Base-by-base conservation (phyloP, 345 rosid species). In the Corchorus olitorius region DNA sequence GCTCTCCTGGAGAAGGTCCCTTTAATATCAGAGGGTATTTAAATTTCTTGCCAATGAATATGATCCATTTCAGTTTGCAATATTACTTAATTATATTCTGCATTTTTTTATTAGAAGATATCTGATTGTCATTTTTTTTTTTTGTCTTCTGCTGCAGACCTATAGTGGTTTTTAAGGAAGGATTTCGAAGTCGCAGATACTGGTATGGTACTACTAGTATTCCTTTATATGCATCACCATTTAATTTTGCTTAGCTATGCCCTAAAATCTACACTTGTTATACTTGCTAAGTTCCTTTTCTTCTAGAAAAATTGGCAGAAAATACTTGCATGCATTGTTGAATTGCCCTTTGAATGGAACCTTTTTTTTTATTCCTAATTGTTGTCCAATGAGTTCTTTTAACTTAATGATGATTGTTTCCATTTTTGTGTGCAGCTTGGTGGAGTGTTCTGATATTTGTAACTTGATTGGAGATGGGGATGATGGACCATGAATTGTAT, bases 401-500 rank as follows among this genome's bases (percentile, higher is more conserved):
- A 49, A 56, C 35, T n/a, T 61, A 35, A 35, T 43, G 73, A 33
- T 8, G 45, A 34, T 45, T 71, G 15, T 27, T 63, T 8, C 27
- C 27, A 15, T 33, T 6, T 17, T 58, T 52, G 14, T 10, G 20
- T 84, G 86, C 91, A 95, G 98, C 80, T 82, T 93, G 91, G 96
- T 93, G 77, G 98, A 93, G 80, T 95, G 99, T 80, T 93, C 93
- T 0, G 97, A 93, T 74, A 93, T 92, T 13, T 95, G 99, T 78
- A 95, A 92, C 82, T 79, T 95, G 84, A 92, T 95, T 65, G 90
- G 91, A 70, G 93, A 93, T 76, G 86, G 83, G 69, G 95, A 93
- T 64, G 85, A 87, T 77, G 95, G 92, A 76, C 94, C 97, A 34
- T 92, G 82, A 88, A 49, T 27, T 43, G 17, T 55, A 22, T 16